Conservation (phyloP, 768 basidiomycete species). For the Collybiopsis confluens region DNA sequence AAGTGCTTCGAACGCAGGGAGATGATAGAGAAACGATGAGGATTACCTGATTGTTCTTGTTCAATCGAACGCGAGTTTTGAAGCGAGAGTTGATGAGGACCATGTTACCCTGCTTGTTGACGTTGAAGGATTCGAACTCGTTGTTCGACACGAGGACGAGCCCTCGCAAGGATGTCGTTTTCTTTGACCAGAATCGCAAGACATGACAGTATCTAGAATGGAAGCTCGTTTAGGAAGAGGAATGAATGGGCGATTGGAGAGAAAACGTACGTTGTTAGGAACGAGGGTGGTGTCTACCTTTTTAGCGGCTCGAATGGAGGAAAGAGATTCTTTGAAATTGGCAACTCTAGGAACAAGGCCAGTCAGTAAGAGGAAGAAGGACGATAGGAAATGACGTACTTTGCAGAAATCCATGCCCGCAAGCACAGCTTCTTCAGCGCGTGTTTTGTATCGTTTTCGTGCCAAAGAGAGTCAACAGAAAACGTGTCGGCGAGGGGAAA, state of each 20-base stretch:
- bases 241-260: not conserved
- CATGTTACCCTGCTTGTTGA: constrained; percentile 23
- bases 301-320: not conserved
- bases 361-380: no score
- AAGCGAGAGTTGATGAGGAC: constrained; percentile 34
- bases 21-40: no score
- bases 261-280: constrained; percentile 16
- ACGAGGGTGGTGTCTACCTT: constrained; percentile 16
- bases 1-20: no score
- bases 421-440: no score
- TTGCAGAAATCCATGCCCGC: no score
- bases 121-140: constrained; percentile 26
- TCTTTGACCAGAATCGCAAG: constrained; percentile 27
- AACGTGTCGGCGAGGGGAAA: no score
- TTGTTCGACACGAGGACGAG: constrained; percentile 27
- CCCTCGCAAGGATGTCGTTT: constrained; percentile 26
- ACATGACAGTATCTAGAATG: constrained; percentile 25
- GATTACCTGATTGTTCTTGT: constrained; percentile 29
- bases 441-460: no score
- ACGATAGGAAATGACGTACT: no score
- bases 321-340: not conserved
- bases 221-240: not conserved
- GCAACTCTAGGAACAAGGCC: constrained; percentile 24
- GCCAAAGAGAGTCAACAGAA: no score
- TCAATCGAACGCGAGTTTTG: constrained; percentile 32